Percentiles rank a stretch among this genome's conserved stretches.
These are phyloP conservation scores for Leishmania guyanensis DNA, from an alignment of 208 protist species.

Conservation along the genomic window DNA sequence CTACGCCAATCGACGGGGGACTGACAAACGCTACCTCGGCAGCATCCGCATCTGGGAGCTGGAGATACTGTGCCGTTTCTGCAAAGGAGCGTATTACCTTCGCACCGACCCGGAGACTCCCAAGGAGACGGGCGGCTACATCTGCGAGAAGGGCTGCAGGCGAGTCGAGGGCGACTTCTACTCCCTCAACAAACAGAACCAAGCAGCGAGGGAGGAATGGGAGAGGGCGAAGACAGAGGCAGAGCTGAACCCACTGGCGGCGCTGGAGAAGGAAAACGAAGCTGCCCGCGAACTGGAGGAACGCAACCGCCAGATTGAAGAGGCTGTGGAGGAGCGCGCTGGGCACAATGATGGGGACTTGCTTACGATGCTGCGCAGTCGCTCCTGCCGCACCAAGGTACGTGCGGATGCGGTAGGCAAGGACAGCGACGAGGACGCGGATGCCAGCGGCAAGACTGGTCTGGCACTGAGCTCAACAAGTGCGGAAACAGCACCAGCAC, in stretches of 20 bases:
- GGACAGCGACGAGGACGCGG: conserved; percentile 3
- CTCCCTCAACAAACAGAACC: conserved; percentile 71
- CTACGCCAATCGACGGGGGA: conserved; percentile 76
- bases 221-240: conserved; percentile 51
- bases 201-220: conserved; percentile 48
- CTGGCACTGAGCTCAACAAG: not conserved
- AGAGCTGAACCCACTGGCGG: conserved; percentile 63
- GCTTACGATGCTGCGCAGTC: conserved; percentile 40
- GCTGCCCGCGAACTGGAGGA: conserved; percentile 61
- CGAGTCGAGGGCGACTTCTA: conserved; percentile 73
- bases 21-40: conserved; percentile 60
- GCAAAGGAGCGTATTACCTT: conserved; percentile 66
- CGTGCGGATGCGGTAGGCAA: conserved; percentile 1
- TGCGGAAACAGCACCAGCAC: not conserved
- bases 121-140: conserved; percentile 83
- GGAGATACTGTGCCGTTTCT: conserved; percentile 79
- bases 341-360: conserved; percentile 36
- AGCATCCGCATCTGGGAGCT: conserved; percentile 79
- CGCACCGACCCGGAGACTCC: conserved; percentile 77
- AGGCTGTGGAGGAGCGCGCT: conserved; percentile 57
- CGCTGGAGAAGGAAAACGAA: conserved; percentile 82
- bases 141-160: conserved; percentile 64
- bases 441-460: not conserved
- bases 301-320: conserved; percentile 65
- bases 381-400: conserved; percentile 5